Base-by-base conservation (phyloP, 768 basidiomycete species). In the Gelatoporia subvermispora region DNA sequence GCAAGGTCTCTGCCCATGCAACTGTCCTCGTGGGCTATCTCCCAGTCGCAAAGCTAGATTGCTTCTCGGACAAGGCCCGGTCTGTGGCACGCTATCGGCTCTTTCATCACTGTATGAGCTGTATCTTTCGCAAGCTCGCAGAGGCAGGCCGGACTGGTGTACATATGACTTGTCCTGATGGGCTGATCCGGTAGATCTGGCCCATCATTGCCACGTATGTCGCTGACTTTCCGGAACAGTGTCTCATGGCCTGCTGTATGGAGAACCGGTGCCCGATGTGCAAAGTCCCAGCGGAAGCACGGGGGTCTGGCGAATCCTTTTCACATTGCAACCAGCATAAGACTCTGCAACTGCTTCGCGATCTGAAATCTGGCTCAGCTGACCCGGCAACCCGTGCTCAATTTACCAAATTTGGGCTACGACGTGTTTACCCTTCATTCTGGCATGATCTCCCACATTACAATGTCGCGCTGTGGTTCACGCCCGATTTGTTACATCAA, bases 141-240 rank as follows among this genome's bases (percentile, higher is more conserved):
- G 35, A 35, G 0, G 70, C 68, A 10, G 56, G 67, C 0, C 50
- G 45, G 2, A 21, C 58, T 0, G 73, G 74, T 0, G 57, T 72
- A 0, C 35, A 53, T 0, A 68, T 74, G 57, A 53, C 35, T 0
- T 63, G 69, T 50, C 68, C 69, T 0, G 71, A 76, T 61, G 68
- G 74, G 0, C 5, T 49, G 0, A 23, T 64, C 0, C 60, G 66
- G 0, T 55, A 54, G 1, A 49, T 64, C 13, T 62, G 67, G 48
- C 73, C 73, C 0, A 69, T 78, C 36, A 49, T 78, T 2, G 72
- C 74, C 0, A 55, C 59, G 0, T 69, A 66, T 49, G 53, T 70
- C 8, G 67, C 66, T 0, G 71, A 76, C 55, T 69, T 74, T 47
- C 75, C 75, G 0, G 73, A 78, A 48, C 75, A 77, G 47, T 60